Evolutionary conservation across 768 basidiomycete species (phyloP).

Genomic region (Tubosaeta sp.): DNA sequence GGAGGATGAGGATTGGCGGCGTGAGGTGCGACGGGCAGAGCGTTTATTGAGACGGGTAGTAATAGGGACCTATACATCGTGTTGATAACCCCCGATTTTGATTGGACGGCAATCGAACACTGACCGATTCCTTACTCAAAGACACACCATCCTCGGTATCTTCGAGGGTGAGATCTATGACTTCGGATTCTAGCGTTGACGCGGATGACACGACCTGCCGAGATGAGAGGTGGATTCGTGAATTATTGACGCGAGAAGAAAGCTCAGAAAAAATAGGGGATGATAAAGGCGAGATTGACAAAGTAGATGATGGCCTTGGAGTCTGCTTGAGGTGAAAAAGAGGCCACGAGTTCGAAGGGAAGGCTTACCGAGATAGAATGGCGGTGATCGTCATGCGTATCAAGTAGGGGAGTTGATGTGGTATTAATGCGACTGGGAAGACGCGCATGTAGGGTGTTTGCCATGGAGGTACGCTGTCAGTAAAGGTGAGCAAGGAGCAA

Average conservation of each 20-base stretch:
- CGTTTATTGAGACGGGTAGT: neutral
- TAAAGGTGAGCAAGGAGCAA: conserved; percentile 3
- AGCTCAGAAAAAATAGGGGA: conserved; percentile 6
- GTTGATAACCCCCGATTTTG: neutral
- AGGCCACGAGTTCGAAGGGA: neutral
- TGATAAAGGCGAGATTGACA: conserved; percentile 1
- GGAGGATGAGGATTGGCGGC: neutral
- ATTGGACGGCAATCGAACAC: conserved; percentile 10
- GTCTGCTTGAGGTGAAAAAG: conserved; percentile 9
- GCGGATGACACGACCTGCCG: neutral
- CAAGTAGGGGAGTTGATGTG: conserved; percentile 2
- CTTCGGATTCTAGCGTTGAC: conserved; percentile 2
- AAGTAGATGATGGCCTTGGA: neutral
- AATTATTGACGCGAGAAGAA: conserved; percentile 4
- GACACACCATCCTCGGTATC: conserved; percentile 22
- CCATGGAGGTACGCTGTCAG: conserved; percentile 12
- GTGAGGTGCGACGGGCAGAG: conserved; percentile 4
- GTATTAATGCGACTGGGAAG: conserved; percentile 7
- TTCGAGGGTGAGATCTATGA: conserved; percentile 21
- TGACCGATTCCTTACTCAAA: conserved; percentile 11
- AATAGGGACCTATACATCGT: conserved; percentile 1
- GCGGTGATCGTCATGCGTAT: conserved; percentile 3
- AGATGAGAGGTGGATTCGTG: conserved; percentile 1
- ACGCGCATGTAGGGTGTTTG: conserved; percentile 2
- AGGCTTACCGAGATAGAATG: conserved; percentile 12